A percentile compares a stretch with the other conserved stretches of the same genome.
Conservation (phyloP, 768 basidiomycete genomes). For the Xerocomellus dryophilus region DNA sequence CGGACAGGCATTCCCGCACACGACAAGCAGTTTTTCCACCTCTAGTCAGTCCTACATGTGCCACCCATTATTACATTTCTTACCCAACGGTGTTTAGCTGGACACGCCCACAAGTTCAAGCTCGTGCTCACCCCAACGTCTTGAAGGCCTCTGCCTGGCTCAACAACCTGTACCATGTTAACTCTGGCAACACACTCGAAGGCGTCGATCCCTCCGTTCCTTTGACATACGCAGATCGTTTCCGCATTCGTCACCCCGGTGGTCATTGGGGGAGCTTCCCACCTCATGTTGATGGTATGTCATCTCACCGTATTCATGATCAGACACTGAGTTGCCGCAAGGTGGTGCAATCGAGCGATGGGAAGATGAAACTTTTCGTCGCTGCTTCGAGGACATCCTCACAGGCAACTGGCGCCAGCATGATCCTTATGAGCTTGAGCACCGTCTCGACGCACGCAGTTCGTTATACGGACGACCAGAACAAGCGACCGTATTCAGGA, state of each 20-base stretch:
- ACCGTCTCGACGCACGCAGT: slow-evolving; percentile 56
- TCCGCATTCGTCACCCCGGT: slow-evolving; percentile 71
- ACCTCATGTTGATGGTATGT: slow-evolving; percentile 51
- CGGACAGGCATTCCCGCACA: slow-evolving; percentile 46
- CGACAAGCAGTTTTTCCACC: slow-evolving; percentile 72
- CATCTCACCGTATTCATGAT: slow-evolving; percentile 18
- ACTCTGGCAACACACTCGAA: slow-evolving; percentile 37
- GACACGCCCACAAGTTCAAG: slow-evolving; percentile 59
- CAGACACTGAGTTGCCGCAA: slow-evolving; percentile 12
- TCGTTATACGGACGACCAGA: slow-evolving; percentile 60
- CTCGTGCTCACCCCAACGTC: slow-evolving; percentile 65
- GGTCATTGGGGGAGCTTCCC: slow-evolving; percentile 51
- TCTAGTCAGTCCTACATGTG: slow-evolving; percentile 49
- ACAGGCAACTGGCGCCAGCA: slow-evolving; percentile 60
- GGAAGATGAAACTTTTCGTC: slow-evolving; percentile 59
- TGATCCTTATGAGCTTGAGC: slow-evolving; percentile 62
- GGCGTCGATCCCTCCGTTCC: slow-evolving; percentile 61
- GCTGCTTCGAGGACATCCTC: slow-evolving; percentile 61
- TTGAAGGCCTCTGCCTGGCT: slow-evolving; percentile 56
- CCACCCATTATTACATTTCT: not conserved
- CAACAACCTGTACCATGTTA: slow-evolving; percentile 59
- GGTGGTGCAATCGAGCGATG: slow-evolving; percentile 76
- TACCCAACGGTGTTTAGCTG: slow-evolving; percentile 32
- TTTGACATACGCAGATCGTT: slow-evolving; percentile 69
- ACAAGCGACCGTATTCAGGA: slow-evolving; percentile 54